These are phyloP conservation scores for Candida quercuum DNA, from an alignment of 805 yeast species.

Conservation along the genomic window DNA sequence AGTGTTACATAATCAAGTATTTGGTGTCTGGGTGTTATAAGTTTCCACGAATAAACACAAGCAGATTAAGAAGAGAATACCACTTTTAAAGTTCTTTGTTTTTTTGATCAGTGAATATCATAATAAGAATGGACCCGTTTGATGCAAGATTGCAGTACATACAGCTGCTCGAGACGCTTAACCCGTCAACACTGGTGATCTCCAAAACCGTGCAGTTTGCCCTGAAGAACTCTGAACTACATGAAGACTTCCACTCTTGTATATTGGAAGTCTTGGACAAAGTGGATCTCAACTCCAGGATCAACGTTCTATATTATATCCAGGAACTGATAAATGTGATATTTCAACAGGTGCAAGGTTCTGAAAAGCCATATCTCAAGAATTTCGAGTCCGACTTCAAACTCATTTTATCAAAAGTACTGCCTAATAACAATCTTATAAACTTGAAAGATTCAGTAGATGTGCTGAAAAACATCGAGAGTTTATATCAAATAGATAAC, in stretches of 20 bases:
- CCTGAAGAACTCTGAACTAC: conserved; percentile 48
- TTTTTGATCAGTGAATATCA: no score
- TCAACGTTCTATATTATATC: conserved; percentile 64
- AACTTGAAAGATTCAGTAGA: conserved; percentile 18
- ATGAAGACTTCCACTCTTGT: conserved; percentile 65
- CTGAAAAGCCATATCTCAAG: conserved; percentile 17
- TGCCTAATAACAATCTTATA: conserved; percentile 26
- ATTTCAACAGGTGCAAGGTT: not conserved
- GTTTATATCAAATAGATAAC: conserved; percentile 9
- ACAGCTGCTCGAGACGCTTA: conserved; percentile 57
- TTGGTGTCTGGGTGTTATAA: not conserved
- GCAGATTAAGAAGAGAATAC: no score
- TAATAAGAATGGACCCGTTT: conserved; percentile 94
- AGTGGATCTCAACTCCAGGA: conserved; percentile 53
- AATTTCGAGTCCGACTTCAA: conserved; percentile 29
- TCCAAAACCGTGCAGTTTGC: conserved; percentile 33
- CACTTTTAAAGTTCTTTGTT: no score
- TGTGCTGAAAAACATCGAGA: conserved; percentile 14
- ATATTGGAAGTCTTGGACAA: conserved; percentile 52
- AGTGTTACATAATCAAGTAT: not conserved
- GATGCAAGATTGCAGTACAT: conserved; percentile 77
- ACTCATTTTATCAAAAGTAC: conserved; percentile 27
- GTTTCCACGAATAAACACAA: no score
- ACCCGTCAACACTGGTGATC: conserved; percentile 54
- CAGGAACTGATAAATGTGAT: conserved; percentile 51